These are phyloP conservation scores for Paulinella micropora DNA, from an alignment of 78 protist species.

Conservation along the genomic window DNA sequence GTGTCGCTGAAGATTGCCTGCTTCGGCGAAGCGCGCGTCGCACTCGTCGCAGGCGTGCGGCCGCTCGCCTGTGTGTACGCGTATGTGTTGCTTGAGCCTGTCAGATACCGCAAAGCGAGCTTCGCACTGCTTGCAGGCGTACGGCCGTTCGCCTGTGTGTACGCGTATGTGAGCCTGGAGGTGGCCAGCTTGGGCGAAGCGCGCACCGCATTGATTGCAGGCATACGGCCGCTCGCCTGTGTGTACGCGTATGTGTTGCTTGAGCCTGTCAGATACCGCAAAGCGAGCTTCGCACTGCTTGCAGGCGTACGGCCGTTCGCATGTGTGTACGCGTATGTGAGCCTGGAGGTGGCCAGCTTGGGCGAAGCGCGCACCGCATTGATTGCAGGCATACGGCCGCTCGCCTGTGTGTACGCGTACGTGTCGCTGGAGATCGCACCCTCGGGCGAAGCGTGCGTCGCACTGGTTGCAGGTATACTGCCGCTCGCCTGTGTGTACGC, in stretches of 20 bases:
- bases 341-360: not conserved
- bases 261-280: not conserved
- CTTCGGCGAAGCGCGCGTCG: not conserved
- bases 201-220: not conserved
- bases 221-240: not conserved
- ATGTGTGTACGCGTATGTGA: not conserved
- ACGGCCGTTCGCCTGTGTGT: not conserved
- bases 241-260: not conserved
- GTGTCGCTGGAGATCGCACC: not conserved
- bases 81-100: not conserved
- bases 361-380: not conserved
- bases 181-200: not conserved
- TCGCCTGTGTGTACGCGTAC: not conserved
- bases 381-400: not conserved
- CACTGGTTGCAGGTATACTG: not conserved
- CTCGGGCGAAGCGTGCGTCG: not conserved
- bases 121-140: not conserved
- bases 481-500: not conserved
- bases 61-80: not conserved
- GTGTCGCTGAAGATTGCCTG: not conserved
- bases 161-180: not conserved
- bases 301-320: not conserved
- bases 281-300: not conserved
- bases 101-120: not conserved
- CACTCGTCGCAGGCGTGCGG: not conserved